These are phyloP conservation scores for Trichosanthes cucumerina DNA, from an alignment of 306 rosid genomes.

Conservation along the genomic window DNA sequence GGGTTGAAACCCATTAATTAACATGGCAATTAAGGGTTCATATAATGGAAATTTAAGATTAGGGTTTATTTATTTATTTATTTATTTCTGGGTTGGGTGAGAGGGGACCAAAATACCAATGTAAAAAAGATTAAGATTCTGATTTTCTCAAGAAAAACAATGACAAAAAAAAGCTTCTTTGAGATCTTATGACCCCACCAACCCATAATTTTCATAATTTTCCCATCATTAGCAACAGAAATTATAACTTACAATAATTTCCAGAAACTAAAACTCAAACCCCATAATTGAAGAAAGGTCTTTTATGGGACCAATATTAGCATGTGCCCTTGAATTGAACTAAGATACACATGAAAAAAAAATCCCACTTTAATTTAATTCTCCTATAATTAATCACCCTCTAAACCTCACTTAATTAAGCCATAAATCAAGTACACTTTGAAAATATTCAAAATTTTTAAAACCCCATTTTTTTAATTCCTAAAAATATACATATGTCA, in stretches of 20 bases:
- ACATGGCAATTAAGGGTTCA: neutral
- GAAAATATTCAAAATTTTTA: neutral
- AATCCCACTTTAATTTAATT: neutral
- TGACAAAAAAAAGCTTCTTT: conserved; percentile 34
- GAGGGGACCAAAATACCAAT: conserved; percentile 12
- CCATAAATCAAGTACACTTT: neutral
- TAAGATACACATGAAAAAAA: neutral
- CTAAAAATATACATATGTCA: neutral
- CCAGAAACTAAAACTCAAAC: neutral
- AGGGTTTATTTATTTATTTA: neutral
- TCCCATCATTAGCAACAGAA: conserved; percentile 7
- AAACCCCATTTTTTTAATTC: too few relatives aligned
- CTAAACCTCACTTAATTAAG: neutral
- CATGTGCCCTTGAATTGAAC: neutral
- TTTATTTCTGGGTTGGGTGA: neutral
- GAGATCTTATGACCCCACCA: conserved; percentile 41
- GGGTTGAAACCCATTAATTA: neutral
- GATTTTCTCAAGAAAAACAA: conserved; percentile 37
- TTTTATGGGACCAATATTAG: neutral
- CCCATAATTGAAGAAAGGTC: neutral
- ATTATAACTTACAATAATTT: neutral
- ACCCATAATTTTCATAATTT: neutral
- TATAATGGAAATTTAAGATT: neutral
- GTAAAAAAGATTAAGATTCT: conserved; percentile 54
- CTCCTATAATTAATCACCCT: neutral